These are phyloP conservation scores for Mycena albidolilacea DNA, from an alignment of 768 basidiomycete species.

Conservation along the genomic window DNA sequence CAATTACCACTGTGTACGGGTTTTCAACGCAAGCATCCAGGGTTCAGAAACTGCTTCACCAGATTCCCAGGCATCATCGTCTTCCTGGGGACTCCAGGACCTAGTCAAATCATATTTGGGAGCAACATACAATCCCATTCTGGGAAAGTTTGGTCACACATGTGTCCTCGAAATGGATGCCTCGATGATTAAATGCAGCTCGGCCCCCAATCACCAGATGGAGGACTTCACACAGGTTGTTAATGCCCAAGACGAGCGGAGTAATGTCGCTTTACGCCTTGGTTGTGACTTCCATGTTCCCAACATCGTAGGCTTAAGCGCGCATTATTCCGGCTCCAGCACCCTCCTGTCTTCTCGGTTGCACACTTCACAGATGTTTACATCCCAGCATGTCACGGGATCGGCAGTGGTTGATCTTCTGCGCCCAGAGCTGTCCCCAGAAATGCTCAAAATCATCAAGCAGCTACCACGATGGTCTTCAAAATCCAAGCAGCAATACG, in stretches of 20 bases:
- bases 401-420: not conserved
- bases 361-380: not conserved
- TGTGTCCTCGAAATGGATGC: constrained; percentile 7
- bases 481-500: not conserved
- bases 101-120: constrained; percentile 22
- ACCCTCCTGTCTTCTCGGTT: no score
- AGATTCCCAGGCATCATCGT: no score
- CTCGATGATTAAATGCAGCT: not conserved
- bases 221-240: no score
- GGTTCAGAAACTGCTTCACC: constrained; percentile 1
- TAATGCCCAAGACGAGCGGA: no score
- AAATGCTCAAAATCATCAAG: constrained; percentile 7
- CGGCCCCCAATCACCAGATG: constrained; percentile 11
- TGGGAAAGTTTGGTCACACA: constrained; percentile 16
- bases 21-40: not conserved
- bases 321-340: no score
- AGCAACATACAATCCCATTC: constrained; percentile 8
- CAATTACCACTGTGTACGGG: not conserved
- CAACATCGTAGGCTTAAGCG: no score
- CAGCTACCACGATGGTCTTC: constrained; percentile 8
- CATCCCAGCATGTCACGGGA: not conserved
- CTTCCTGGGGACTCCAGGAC: no score
- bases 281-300: no score
- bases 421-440: constrained; percentile 3
- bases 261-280: no score